Percentiles rank a stretch among this genome's conserved stretches.
Evolutionary conservation across 2,329 filamentous ascomycete species (phyloP).

Genomic region (Ophiostoma himal-ulmi): DNA sequence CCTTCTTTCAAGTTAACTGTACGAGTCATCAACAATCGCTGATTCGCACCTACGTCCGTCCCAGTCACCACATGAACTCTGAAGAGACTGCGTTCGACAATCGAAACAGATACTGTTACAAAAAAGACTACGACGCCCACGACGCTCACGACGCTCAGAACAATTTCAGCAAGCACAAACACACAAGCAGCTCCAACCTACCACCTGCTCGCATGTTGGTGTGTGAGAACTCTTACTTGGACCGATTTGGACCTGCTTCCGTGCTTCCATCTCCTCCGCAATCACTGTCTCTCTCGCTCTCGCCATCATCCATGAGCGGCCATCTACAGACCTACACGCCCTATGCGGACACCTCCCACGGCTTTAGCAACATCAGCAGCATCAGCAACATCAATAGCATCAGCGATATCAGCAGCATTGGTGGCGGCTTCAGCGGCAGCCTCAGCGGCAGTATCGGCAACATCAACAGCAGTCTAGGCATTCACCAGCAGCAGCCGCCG

Average conservation of each 20-base stretch:
- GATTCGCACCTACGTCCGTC: not conserved
- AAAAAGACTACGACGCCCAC: not conserved
- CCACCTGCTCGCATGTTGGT: not conserved
- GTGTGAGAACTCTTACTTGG: not conserved
- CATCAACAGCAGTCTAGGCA: conserved; percentile 3
- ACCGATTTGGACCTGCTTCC: conserved; percentile 12
- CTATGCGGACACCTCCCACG: conserved; percentile 23
- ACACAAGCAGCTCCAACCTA: not conserved
- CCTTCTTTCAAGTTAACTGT: not conserved
- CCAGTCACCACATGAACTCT: not conserved
- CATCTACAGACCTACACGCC: conserved; percentile 23
- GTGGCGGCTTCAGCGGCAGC: not conserved
- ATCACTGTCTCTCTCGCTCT: conserved; percentile 1
- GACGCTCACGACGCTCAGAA: not conserved
- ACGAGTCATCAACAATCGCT: not conserved
- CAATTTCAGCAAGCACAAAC: not conserved
- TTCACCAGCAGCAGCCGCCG: not conserved
- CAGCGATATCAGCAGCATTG: not conserved
- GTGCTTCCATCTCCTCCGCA: conserved; percentile 4
- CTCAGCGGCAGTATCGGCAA: not conserved
- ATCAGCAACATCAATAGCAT: not conserved
- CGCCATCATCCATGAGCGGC: conserved; percentile 24
- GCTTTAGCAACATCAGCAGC: not conserved
- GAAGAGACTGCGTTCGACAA: not conserved
- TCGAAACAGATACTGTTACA: not conserved